These are phyloP conservation scores for Suillus americanus DNA, from an alignment of 768 basidiomycete genomes.

Conservation along the genomic window DNA sequence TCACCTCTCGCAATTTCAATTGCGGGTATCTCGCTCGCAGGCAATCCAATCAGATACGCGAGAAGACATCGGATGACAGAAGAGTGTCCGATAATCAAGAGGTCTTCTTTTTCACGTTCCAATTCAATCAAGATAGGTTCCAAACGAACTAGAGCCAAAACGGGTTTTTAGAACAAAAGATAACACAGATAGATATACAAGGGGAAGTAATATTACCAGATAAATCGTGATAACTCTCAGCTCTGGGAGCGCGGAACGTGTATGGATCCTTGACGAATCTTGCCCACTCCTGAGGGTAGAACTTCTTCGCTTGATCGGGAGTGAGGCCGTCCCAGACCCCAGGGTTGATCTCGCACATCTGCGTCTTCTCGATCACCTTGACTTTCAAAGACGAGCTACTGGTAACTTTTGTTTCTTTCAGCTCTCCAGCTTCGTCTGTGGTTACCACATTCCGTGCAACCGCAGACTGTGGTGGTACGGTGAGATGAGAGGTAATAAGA, in stretches of 20 bases:
- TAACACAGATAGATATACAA: slow-evolving; percentile 2
- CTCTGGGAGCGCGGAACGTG: slow-evolving; percentile 85
- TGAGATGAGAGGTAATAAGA: neutral
- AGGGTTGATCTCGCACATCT: slow-evolving; percentile 98
- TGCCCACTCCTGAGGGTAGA: slow-evolving; percentile 94
- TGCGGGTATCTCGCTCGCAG: slow-evolving; percentile 94
- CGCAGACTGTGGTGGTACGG: neutral
- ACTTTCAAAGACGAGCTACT: slow-evolving; percentile 42
- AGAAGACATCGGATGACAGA: slow-evolving; percentile 96
- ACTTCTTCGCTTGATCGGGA: slow-evolving; percentile 83
- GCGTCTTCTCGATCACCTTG: slow-evolving; percentile 91
- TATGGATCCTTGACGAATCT: slow-evolving; percentile 93
- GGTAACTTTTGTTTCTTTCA: slow-evolving; percentile 9
- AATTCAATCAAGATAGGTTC: slow-evolving; percentile 92
- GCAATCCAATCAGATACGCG: slow-evolving; percentile 89
- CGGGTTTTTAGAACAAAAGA: slow-evolving; percentile 1
- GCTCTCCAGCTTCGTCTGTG: neutral
- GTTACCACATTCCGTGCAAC: slow-evolving; percentile 1
- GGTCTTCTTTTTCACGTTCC: slow-evolving; percentile 90
- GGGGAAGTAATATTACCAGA: slow-evolving; percentile 50
- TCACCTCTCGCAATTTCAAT: slow-evolving; percentile 97
- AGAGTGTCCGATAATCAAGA: slow-evolving; percentile 95
- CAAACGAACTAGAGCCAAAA: slow-evolving; percentile 68
- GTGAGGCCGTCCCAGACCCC: slow-evolving; percentile 97
- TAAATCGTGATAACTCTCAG: slow-evolving; percentile 97